phyloP scores from a whole-genome alignment of 257 asterid species.

The Ballota nigra region DNA sequence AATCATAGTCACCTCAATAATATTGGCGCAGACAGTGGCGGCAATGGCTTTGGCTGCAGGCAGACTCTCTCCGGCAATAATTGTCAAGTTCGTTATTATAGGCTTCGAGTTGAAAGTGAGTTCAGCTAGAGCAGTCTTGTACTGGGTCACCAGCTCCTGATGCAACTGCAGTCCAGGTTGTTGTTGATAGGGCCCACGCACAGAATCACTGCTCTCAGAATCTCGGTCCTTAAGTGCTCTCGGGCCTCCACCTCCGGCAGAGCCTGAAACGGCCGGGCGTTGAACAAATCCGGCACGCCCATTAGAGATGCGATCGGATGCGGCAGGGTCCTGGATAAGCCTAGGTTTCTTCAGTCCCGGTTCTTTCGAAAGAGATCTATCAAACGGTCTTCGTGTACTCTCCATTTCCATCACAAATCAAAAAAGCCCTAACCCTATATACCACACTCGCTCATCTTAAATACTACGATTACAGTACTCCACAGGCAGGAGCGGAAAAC shows the following conservation, averaged over 20 bases:
- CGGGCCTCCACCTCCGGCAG: slow-evolving; percentile 34
- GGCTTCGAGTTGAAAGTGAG: slow-evolving; percentile 94
- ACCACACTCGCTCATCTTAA: slow-evolving; percentile 21
- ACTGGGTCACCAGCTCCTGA: slow-evolving; percentile 84
- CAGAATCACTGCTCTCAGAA: slow-evolving; percentile 53
- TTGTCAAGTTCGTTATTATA: slow-evolving; percentile 89
- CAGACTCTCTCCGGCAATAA: slow-evolving; percentile 95
- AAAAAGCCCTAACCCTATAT: slow-evolving; percentile 33
- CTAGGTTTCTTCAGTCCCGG: slow-evolving; percentile 86
- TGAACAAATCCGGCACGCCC: slow-evolving; percentile 53
- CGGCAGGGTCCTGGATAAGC: slow-evolving; percentile 50
- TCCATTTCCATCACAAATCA: slow-evolving; percentile 63
- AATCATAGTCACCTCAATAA: slow-evolving; percentile 85
- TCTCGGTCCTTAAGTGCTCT: slow-evolving; percentile 48
- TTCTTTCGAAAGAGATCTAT: slow-evolving; percentile 67
- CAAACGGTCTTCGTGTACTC: slow-evolving; percentile 75
- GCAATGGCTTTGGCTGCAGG: slow-evolving; percentile 90
- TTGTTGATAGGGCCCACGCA: slow-evolving; percentile 51
- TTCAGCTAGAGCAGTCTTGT: slow-evolving; percentile 85
- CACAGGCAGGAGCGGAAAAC: background rate
- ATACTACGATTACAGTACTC: slow-evolving; percentile 27
- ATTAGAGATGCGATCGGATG: slow-evolving; percentile 61
- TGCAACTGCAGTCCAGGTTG: slow-evolving; percentile 47
- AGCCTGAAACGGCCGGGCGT: slow-evolving; percentile 43
- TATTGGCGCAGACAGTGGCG: slow-evolving; percentile 65